Conservation (phyloP, 2,329 filamentous ascomycete genomes). For the Clarireedia sp. region DNA sequence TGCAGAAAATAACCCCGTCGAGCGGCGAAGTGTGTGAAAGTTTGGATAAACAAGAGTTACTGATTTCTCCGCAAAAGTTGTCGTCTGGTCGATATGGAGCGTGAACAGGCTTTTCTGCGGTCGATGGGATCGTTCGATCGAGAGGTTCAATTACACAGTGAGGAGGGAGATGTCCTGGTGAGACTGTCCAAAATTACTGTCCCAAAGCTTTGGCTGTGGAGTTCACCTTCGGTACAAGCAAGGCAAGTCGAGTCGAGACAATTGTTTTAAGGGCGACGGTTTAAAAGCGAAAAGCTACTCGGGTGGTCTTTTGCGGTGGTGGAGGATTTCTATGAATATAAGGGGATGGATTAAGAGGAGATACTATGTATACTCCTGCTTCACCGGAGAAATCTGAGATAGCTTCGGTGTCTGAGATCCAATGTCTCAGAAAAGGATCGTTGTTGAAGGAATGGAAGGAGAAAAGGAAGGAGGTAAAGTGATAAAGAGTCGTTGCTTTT, state of each 20-base stretch:
- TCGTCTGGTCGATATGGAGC: too few relatives aligned
- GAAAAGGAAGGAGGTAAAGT: not conserved
- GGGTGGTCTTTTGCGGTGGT: not conserved
- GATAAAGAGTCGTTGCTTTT: not conserved
- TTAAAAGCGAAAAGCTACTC: not conserved
- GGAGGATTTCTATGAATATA: not conserved
- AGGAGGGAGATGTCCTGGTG: not conserved
- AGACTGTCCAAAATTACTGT: constrained; percentile 1
- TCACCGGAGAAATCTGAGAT: too few relatives aligned
- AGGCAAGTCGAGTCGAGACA: not conserved
- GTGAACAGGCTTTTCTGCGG: not conserved
- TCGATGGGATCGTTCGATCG: constrained; percentile 1
- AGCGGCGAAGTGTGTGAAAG: not conserved
- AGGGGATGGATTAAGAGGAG: too few relatives aligned
- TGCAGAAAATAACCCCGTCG: not conserved
- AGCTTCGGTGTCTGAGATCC: too few relatives aligned
- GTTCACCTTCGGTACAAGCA: not conserved
- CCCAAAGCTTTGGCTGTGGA: not conserved
- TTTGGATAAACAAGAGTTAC: not conserved
- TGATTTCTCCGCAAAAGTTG: not conserved
- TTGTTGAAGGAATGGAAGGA: constrained; percentile 1
- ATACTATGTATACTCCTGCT: too few relatives aligned
- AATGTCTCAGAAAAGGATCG: not conserved
- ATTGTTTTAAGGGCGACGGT: not conserved
- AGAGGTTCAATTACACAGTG: constrained; percentile 4